These are phyloP conservation scores for Pseudogymnoascus sp. DNA, from an alignment of 2,329 filamentous ascomycete species.

Conservation along the genomic window DNA sequence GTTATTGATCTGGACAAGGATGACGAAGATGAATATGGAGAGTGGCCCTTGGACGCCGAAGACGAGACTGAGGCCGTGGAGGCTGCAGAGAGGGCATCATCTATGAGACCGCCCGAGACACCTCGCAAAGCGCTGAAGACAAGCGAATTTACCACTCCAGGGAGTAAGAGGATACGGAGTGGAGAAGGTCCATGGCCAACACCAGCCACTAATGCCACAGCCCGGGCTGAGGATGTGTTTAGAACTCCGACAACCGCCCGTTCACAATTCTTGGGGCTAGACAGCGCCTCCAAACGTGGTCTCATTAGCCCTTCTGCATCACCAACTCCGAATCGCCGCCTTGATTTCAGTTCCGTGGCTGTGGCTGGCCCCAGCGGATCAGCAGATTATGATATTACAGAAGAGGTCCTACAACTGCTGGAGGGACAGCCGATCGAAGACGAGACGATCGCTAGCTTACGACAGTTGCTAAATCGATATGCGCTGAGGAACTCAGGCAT, in stretches of 20 bases:
- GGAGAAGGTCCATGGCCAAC: slow-evolving; percentile 22
- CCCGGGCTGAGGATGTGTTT: slow-evolving; percentile 21
- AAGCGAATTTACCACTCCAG: slow-evolving; percentile 20
- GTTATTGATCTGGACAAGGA: slow-evolving; percentile 13
- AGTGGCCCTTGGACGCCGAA: slow-evolving; percentile 20
- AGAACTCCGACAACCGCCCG: slow-evolving; percentile 16
- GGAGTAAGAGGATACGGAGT: slow-evolving; percentile 24
- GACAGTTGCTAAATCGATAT: slow-evolving; percentile 43
- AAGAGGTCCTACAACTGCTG: slow-evolving; percentile 44
- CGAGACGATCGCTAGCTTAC: slow-evolving; percentile 32
- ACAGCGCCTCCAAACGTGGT: not conserved
- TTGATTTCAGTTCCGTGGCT: slow-evolving; percentile 4
- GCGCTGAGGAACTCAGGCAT: slow-evolving; percentile 52
- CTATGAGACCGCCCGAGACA: slow-evolving; percentile 18
- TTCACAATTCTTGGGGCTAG: not conserved
- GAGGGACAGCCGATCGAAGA: slow-evolving; percentile 34
- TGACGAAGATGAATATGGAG: slow-evolving; percentile 25
- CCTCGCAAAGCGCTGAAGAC: slow-evolving; percentile 23
- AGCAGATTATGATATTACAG: slow-evolving; percentile 32
- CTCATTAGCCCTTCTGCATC: slow-evolving; percentile 21
- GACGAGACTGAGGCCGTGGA: slow-evolving; percentile 21
- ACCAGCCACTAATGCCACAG: slow-evolving; percentile 18
- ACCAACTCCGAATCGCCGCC: slow-evolving; percentile 22
- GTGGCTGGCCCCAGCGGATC: not conserved
- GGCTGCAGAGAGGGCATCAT: slow-evolving; percentile 11